Evolutionary conservation across 345 rosid species (phyloP), one percentile per base, ranked within the genome.

Genomic region (Corymbia maculata): DNA sequence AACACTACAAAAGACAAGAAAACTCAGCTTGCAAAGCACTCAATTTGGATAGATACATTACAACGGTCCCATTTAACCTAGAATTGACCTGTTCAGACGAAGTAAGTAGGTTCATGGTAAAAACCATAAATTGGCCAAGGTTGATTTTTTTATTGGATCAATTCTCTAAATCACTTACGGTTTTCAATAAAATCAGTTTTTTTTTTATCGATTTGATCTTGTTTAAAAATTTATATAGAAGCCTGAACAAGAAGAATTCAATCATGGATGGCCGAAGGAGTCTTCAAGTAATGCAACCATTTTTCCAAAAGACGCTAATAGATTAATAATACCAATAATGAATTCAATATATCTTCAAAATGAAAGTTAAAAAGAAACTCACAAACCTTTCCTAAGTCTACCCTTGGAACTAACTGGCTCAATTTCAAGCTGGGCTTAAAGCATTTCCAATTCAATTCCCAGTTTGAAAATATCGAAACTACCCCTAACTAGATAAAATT

Each of bases 51-150:
- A 26, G 61, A 55, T 55, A 55, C 12, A 0, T 55, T 26, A 19
- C 5, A 1, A 55, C 0, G 1, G 30, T 59, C 32, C 7, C 7
- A 0, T 59, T 26, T 7, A 59, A 59, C 7, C 7, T 2, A 0
- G 28, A 4, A n/a, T 13, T n/a, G 19, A 15, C n/a, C n/a, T n/a
- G n/a, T 13, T 59, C 12, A 4, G 14, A 59, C 11, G 68, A 59
- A 59, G 15, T 1, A 0, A n/a, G 75, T 64, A n/a, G 36, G 8
- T 64, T n/a, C 1, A 4, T 4, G 0, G 3, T 64, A n/a, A 64
- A n/a, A 64, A 13, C 5, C 75, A n/a, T n/a, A 1, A n/a, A 64
- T 36, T 61, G 28, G 68, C 28, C 3, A 28, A 28, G 30, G 16
- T 2, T 0, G 3, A 2, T 3, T 61, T 30, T 61, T 61, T 36